Conservation (phyloP, 1,284 basidiomycete species). For the Heterobasidion occidentale region DNA sequence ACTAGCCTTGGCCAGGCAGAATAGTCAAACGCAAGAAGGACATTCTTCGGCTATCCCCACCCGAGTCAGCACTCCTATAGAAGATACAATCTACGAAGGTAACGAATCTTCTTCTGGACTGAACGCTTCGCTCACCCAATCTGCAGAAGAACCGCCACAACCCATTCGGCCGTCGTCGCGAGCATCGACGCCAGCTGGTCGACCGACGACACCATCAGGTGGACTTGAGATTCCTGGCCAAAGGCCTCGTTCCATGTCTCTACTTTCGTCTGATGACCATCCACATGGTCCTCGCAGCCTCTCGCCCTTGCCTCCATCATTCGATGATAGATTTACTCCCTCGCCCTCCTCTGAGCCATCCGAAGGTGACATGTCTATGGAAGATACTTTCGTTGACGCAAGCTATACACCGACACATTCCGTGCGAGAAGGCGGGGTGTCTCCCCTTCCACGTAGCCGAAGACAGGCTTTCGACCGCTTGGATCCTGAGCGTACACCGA, state of each 20-base stretch:
- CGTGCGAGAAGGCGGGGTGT: slow-evolving; percentile 18
- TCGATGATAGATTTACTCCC: slow-evolving; percentile 16
- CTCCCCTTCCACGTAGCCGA: slow-evolving; percentile 58
- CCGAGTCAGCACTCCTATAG: slow-evolving; percentile 37
- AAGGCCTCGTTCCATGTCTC: slow-evolving; percentile 27
- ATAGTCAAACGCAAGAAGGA: slow-evolving; percentile 68
- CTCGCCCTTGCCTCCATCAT: slow-evolving; percentile 48
- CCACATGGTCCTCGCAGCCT: slow-evolving; percentile 65
- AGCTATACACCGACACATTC: slow-evolving; percentile 15
- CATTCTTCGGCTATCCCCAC: slow-evolving; percentile 29
- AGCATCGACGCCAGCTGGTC: slow-evolving; percentile 32
- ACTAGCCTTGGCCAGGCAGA: slow-evolving; percentile 71
- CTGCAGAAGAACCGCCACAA: slow-evolving; percentile 51
- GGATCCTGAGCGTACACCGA: slow-evolving; percentile 39
- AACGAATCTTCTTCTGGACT: slow-evolving; percentile 7
- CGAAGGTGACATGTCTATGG: slow-evolving; percentile 27
- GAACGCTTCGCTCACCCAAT: slow-evolving; percentile 2
- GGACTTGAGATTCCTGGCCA: slow-evolving; percentile 10
- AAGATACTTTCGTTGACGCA: slow-evolving; percentile 28
- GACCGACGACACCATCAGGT: slow-evolving; percentile 20
- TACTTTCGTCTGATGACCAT: slow-evolving; percentile 42
- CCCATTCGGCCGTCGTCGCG: slow-evolving; percentile 46
- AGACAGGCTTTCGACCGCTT: slow-evolving; percentile 53
- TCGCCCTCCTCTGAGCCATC: slow-evolving; percentile 33
- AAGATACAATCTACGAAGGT: slow-evolving; percentile 74